phyloP scores from a whole-genome alignment of 306 rosid genomes.

The Cotoneaster glaucophyllus region DNA sequence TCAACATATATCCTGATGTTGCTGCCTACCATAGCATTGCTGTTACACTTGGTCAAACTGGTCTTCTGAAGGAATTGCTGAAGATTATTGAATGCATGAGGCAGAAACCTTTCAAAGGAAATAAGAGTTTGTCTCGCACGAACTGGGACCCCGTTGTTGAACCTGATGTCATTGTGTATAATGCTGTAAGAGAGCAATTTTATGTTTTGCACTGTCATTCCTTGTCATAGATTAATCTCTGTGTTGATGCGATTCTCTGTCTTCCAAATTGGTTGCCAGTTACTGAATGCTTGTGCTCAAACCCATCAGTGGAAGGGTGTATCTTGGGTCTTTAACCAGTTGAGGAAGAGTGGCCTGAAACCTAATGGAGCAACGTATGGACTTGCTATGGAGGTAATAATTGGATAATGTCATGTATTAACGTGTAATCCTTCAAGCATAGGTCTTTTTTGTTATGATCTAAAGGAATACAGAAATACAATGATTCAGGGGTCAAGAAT shows the following conservation, averaged over 20 bases:
- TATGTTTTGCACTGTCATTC: slow-evolving; percentile 13
- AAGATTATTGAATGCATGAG: slow-evolving; percentile 67
- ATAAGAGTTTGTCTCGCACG: slow-evolving; percentile 31
- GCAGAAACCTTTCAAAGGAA: slow-evolving; percentile 50
- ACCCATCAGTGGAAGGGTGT: slow-evolving; percentile 79
- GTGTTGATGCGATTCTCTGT: slow-evolving; percentile 12
- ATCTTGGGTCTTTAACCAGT: slow-evolving; percentile 71
- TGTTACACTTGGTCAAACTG: slow-evolving; percentile 91
- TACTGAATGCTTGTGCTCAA: slow-evolving; percentile 83
- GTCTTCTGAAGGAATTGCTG: slow-evolving; percentile 70
- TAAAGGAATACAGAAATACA: background rate
- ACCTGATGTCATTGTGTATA: slow-evolving; percentile 80
- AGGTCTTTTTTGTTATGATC: background rate
- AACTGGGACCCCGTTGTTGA: slow-evolving; percentile 78
- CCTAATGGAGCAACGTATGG: slow-evolving; percentile 88
- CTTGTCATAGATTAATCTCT: slow-evolving; percentile 8
- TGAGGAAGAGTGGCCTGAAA: slow-evolving; percentile 56
- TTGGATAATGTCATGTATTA: slow-evolving; percentile 10
- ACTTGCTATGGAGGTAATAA: slow-evolving; percentile 93
- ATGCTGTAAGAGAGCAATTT: slow-evolving; percentile 57
- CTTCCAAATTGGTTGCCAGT: slow-evolving; percentile 42
- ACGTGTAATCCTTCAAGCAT: slow-evolving; percentile 12
- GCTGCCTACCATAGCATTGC: slow-evolving; percentile 93
- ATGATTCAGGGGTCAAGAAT: background rate
- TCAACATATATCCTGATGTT: slow-evolving; percentile 71